These are phyloP conservation scores for Cenococcum geophilum DNA, from an alignment of 495 filamentous ascomycete species.

Conservation along the genomic window DNA sequence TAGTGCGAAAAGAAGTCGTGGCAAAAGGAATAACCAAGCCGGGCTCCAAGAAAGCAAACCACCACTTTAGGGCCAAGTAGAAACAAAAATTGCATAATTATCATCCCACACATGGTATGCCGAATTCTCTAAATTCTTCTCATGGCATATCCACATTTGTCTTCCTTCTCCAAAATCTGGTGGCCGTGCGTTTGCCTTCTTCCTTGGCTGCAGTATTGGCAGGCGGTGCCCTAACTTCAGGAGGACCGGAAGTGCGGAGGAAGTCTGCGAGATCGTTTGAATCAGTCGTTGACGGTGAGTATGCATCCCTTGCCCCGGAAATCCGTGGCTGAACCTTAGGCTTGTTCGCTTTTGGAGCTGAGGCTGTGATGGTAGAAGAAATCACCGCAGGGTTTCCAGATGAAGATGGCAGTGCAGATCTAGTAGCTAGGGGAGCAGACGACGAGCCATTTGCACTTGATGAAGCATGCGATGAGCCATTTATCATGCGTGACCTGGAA, in stretches of 20 bases:
- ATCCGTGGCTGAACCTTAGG: constrained; percentile 20
- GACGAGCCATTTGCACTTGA: constrained; percentile 7
- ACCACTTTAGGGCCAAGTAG: not conserved
- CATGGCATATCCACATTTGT: constrained; percentile 16
- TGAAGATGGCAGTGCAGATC: constrained; percentile 1
- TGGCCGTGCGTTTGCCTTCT: constrained; percentile 10
- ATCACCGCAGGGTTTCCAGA: constrained; percentile 2
- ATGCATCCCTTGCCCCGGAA: constrained; percentile 12
- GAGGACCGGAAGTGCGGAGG: constrained; percentile 69
- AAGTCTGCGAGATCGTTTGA: constrained; percentile 78
- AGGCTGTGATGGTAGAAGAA: constrained; percentile 9
- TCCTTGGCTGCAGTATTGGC: constrained; percentile 10
- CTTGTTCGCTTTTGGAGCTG: constrained; percentile 11
- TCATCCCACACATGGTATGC: not conserved
- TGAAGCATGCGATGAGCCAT: constrained; percentile 1
- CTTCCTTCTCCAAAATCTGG: constrained; percentile 28
- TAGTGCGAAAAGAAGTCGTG: no score
- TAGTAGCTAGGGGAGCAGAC: not conserved
- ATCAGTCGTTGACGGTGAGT: constrained; percentile 34
- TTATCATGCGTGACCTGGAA: constrained; percentile 13
- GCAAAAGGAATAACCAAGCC: no score
- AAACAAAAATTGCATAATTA: not conserved
- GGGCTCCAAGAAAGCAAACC: no score
- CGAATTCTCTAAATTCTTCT: not conserved
- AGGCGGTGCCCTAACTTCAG: constrained; percentile 32